Percentiles rank a stretch among this genome's conserved stretches.
Evolutionary conservation across 2,329 filamentous ascomycete species (phyloP).

Genomic region (Aspergillus sojae): DNA sequence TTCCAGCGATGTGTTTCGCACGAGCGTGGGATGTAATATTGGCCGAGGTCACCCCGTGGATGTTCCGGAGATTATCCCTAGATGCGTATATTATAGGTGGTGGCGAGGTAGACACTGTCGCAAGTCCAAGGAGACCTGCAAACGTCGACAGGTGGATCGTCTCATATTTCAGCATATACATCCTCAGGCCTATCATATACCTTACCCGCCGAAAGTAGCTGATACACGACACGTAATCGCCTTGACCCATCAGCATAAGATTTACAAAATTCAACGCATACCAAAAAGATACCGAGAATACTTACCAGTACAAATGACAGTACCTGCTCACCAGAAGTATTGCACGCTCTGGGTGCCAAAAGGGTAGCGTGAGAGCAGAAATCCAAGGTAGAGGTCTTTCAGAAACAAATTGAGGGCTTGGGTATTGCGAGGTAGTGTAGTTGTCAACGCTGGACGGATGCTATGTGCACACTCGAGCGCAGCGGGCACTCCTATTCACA

Average conservation of each 20-base stretch:
- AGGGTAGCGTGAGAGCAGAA: conserved; percentile 10
- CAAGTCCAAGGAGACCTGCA: neutral
- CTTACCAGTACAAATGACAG: conserved; percentile 16
- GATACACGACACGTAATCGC: conserved; percentile 8
- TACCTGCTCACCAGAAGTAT: conserved; percentile 8
- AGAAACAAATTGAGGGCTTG: conserved; percentile 10
- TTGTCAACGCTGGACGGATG: conserved; percentile 8
- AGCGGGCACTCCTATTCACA: conserved; percentile 8
- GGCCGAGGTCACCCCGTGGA: neutral
- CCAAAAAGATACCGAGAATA: neutral
- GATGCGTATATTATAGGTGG: conserved; percentile 6
- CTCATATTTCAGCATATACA: conserved; percentile 4
- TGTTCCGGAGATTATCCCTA: neutral
- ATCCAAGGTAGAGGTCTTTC: conserved; percentile 15
- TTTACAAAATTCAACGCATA: neutral
- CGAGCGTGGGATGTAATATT: neutral
- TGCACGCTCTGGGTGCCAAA: conserved; percentile 10
- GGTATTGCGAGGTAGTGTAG: conserved; percentile 7
- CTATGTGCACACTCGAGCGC: conserved; percentile 10
- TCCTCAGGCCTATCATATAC: conserved; percentile 6
- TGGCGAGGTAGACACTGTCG: neutral
- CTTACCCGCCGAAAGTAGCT: conserved; percentile 8
- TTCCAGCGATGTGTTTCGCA: conserved; percentile 1
- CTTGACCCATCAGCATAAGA: conserved; percentile 11
- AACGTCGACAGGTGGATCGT: neutral